These are phyloP conservation scores for Ogataea allantospora DNA, from an alignment of 805 yeast species.

Conservation along the genomic window DNA sequence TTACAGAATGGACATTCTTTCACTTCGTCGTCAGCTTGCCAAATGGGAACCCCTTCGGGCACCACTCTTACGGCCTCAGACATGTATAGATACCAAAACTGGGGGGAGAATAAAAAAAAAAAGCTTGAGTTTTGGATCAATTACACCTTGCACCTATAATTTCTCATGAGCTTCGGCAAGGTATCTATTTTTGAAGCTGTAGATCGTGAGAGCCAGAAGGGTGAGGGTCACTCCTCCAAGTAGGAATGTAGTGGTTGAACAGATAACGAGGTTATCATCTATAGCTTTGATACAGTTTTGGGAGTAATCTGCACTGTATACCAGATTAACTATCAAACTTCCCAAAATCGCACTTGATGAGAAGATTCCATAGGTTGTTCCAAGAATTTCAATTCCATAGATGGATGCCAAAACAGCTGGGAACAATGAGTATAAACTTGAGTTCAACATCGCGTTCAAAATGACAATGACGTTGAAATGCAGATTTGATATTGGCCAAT, in stretches of 20 bases:
- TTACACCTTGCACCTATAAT: slow-evolving; percentile 21
- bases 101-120: slow-evolving; percentile 1
- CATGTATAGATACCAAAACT: slow-evolving; percentile 4
- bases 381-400: slow-evolving; percentile 88
- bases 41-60: slow-evolving; percentile 40
- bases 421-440: slow-evolving; percentile 79
- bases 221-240: slow-evolving; percentile 27
- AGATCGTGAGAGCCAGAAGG: slow-evolving; percentile 24
- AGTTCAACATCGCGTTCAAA: slow-evolving; percentile 43
- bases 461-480: slow-evolving; percentile 25
- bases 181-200: slow-evolving; percentile 23
- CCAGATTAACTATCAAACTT: slow-evolving; percentile 47
- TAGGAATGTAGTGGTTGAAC: slow-evolving; percentile 35
- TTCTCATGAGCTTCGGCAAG: slow-evolving; percentile 26
- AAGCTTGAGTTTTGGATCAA: not conserved
- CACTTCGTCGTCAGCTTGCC: slow-evolving; percentile 71
- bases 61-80: slow-evolving; percentile 6
- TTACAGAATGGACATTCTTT: slow-evolving; percentile 55
- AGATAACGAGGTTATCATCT: slow-evolving; percentile 28
- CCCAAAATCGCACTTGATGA: slow-evolving; percentile 67
- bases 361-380: slow-evolving; percentile 90
- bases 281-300: slow-evolving; percentile 28
- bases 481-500: slow-evolving; percentile 10
- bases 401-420: slow-evolving; percentile 81
- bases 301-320: slow-evolving; percentile 70